These are phyloP conservation scores for Santalum album DNA, from an alignment of 164 flowering plant species.

Conservation along the genomic window DNA sequence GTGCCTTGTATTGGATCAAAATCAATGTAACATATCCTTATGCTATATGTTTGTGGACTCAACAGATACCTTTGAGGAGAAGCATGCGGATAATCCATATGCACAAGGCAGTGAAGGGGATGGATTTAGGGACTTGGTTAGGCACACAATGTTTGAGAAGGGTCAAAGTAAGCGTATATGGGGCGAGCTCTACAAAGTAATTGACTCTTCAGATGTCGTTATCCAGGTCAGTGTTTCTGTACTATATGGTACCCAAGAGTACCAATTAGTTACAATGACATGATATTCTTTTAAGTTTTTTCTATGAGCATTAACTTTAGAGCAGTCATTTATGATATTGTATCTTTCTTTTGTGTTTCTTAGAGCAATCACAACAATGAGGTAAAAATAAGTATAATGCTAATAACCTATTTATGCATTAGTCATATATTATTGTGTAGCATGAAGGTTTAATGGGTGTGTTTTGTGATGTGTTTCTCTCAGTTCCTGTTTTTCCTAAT, in stretches of 20 bases:
- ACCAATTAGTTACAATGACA: not conserved
- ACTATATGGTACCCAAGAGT: not conserved
- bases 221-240: conserved; percentile 56
- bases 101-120: conserved; percentile 58
- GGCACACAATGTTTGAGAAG: conserved; percentile 98
- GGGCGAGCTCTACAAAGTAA: conserved; percentile 99
- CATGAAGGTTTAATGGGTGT: too few species aligned
- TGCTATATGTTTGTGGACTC: not conserved
- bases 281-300: not conserved
- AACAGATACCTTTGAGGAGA: conserved; percentile 74
- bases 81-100: conserved; percentile 26
- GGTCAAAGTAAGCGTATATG: conserved; percentile 99
- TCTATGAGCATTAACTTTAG: too few species aligned
- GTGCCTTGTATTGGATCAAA: too few species aligned
- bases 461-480: too few species aligned
- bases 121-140: conserved; percentile 83
- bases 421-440: too few species aligned
- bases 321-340: not conserved
- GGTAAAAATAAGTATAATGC: too few species aligned
- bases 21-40: too few species aligned
- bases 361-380: too few species aligned
- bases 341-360: too few species aligned
- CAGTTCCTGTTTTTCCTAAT: too few species aligned
- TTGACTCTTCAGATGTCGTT: conserved; percentile 98
- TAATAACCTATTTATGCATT: too few species aligned